Conservation (phyloP, 2,329 filamentous ascomycete genomes). For the Fusarium penzigii region DNA sequence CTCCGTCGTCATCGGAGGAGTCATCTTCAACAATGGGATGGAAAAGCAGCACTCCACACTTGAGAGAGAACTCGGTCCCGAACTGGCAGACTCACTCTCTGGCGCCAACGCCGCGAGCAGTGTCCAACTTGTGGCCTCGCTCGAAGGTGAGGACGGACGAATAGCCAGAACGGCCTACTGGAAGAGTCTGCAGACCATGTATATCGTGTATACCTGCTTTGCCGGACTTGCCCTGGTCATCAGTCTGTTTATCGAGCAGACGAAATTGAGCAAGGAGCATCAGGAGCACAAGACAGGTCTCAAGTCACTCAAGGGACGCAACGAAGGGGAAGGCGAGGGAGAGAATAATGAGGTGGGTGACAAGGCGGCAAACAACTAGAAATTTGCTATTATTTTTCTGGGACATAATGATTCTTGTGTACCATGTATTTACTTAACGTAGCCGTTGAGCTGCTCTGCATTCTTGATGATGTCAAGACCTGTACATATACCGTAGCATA, state of each 20-base stretch:
- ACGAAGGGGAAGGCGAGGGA: slow-evolving; percentile 19
- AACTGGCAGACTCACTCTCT: slow-evolving; percentile 53
- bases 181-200: slow-evolving; percentile 55
- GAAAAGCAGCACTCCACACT: slow-evolving; percentile 53
- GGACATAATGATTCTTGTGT: no score
- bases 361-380: not conserved
- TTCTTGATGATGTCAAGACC: no score
- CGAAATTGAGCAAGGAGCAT: slow-evolving; percentile 55
- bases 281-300: slow-evolving; percentile 61
- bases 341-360: slow-evolving; percentile 14
- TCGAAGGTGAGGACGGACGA: slow-evolving; percentile 47
- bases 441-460: no score
- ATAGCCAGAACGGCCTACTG: slow-evolving; percentile 50
- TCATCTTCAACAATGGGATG: slow-evolving; percentile 78
- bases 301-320: slow-evolving; percentile 39
- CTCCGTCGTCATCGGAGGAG: slow-evolving; percentile 72
- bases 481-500: no score
- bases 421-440: no score
- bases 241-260: slow-evolving; percentile 50
- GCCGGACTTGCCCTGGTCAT: slow-evolving; percentile 48
- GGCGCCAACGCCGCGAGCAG: slow-evolving; percentile 63
- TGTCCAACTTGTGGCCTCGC: slow-evolving; percentile 54
- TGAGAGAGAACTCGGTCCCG: slow-evolving; percentile 48
- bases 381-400: no score
- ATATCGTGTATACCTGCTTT: slow-evolving; percentile 55